phyloP scores from a whole-genome alignment of 2,329 filamentous ascomycete species.

The Talaromyces sp. region DNA sequence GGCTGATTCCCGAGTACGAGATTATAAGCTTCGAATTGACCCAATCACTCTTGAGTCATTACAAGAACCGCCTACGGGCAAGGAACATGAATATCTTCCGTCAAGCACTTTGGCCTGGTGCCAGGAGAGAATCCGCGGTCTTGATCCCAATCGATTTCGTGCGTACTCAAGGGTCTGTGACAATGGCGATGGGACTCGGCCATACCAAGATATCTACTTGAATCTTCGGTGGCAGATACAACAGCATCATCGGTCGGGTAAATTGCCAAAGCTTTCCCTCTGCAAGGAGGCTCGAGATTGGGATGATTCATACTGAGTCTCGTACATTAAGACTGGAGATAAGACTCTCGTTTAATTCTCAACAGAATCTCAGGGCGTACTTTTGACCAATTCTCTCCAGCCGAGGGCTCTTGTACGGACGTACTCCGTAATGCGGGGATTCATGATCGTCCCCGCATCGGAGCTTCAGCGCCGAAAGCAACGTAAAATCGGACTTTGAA shows the following conservation, averaged over 20 bases:
- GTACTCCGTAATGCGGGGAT: background rate
- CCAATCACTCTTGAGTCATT: background rate
- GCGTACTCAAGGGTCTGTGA: background rate
- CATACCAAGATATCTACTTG: background rate
- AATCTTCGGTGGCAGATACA: background rate
- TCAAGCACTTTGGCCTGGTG: background rate
- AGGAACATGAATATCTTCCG: background rate
- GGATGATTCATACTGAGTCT: too few species aligned
- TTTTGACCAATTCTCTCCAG: too few species aligned
- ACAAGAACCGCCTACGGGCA: background rate
- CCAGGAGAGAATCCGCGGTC: background rate
- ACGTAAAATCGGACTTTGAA: background rate
- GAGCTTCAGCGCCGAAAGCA: background rate
- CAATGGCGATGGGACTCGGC: background rate
- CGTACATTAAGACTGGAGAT: too few species aligned
- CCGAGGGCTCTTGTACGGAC: too few species aligned
- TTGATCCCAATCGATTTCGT: background rate
- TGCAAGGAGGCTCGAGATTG: background rate
- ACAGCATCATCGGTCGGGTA: background rate
- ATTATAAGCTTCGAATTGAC: background rate
- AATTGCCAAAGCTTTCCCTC: background rate
- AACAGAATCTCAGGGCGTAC: too few species aligned
- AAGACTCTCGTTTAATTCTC: too few species aligned
- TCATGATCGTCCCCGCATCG: slow-evolving; percentile 3
- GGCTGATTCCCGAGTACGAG: background rate